These are phyloP conservation scores for Blepharisma japonicum DNA, from an alignment of 73 alveolate genomes.

Conservation along the genomic window DNA sequence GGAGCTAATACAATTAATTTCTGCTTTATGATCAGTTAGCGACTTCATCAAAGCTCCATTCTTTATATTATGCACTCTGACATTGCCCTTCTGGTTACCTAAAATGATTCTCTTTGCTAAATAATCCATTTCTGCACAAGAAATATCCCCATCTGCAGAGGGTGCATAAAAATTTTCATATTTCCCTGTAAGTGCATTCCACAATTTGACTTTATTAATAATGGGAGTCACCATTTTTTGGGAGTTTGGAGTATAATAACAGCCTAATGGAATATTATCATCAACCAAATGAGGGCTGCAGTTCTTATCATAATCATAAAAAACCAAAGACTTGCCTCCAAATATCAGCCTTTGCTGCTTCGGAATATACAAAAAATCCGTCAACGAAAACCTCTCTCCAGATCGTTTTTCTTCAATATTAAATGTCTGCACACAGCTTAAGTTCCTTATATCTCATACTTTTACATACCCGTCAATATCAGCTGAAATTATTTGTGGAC, in stretches of 20 bases:
- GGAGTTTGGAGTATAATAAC: conserved; percentile 46
- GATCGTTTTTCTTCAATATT: conserved; percentile 64
- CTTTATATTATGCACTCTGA: conserved; percentile 48
- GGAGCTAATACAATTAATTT: background rate
- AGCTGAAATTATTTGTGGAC: conserved; percentile 57
- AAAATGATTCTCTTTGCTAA: conserved; percentile 56
- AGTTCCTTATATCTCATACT: conserved; percentile 68
- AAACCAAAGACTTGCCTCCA: conserved; percentile 59
- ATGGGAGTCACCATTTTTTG: conserved; percentile 68
- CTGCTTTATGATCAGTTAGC: background rate
- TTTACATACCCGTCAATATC: conserved; percentile 67
- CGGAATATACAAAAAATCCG: conserved; percentile 53
- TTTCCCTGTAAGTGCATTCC: conserved; percentile 77
- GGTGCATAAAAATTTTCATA: conserved; percentile 51
- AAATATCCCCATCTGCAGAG: conserved; percentile 53
- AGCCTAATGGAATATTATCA: conserved; percentile 67
- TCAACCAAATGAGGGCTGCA: conserved; percentile 64
- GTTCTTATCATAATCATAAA: conserved; percentile 75
- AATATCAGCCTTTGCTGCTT: conserved; percentile 54
- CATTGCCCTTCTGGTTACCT: conserved; percentile 63
- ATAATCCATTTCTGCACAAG: conserved; percentile 60
- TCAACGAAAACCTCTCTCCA: conserved; percentile 55
- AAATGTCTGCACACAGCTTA: conserved; percentile 67
- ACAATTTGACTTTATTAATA: conserved; percentile 51
- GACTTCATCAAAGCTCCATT: conserved; percentile 71